Evolutionary conservation across 768 basidiomycete species (phyloP).

Genomic region (Trametopsis cervina): DNA sequence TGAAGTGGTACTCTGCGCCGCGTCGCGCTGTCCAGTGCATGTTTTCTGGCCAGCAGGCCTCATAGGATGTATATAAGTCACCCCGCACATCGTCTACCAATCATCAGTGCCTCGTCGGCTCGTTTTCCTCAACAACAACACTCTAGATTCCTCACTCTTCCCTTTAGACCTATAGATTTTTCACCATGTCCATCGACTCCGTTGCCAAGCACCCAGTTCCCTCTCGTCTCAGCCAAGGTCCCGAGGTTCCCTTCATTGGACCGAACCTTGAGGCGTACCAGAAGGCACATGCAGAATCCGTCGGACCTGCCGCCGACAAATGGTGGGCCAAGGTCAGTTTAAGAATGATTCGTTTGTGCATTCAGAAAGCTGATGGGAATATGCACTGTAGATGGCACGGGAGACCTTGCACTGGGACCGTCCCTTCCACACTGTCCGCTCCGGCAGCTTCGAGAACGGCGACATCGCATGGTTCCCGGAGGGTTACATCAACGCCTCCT

Average conservation of each 20-base stretch:
- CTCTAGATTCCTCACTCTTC: neutral
- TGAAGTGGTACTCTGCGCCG: no score
- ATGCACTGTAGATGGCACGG: conserved; percentile 47
- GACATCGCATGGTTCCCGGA: conserved; percentile 97
- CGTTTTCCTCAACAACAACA: neutral
- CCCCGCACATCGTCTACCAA: neutral
- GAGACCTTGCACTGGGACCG: conserved; percentile 82
- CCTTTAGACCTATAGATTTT: neutral
- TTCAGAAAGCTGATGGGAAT: conserved; percentile 1
- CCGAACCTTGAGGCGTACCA: conserved; percentile 70
- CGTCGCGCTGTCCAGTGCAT: no score
- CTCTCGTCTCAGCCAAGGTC: conserved; percentile 5
- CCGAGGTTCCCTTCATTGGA: conserved; percentile 68
- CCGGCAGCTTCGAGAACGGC: conserved; percentile 78
- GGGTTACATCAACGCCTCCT: conserved; percentile 85
- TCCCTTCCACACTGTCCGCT: conserved; percentile 80
- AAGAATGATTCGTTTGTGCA: neutral
- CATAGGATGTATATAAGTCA: neutral
- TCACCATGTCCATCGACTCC: conserved; percentile 7
- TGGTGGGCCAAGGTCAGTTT: conserved; percentile 79
- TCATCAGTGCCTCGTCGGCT: neutral
- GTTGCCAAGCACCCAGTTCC: conserved; percentile 8
- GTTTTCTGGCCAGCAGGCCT: no score
- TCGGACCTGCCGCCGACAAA: conserved; percentile 70
- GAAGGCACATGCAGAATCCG: conserved; percentile 54